phyloP scores from a whole-genome alignment of 108 stramenopile species.

The Conticribra guillardii region DNA sequence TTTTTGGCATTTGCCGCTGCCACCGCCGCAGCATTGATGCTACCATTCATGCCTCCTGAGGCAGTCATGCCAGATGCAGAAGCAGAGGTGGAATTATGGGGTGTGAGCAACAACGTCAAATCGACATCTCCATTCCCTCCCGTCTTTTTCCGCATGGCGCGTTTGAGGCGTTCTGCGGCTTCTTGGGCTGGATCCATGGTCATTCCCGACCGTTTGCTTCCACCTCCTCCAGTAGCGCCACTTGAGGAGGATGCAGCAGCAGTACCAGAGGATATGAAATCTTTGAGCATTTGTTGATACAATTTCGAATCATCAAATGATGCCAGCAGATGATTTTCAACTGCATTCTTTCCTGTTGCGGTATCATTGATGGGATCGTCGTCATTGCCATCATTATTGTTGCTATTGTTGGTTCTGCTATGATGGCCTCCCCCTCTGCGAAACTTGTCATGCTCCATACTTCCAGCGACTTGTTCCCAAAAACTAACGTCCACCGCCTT shows the following conservation, averaged over 20 bases:
- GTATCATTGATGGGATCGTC: constrained; percentile 1
- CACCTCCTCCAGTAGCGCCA: neutral
- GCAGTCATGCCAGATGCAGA: constrained; percentile 2
- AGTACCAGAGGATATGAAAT: constrained; percentile 59
- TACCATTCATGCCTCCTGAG: neutral
- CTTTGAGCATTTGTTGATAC: constrained; percentile 93
- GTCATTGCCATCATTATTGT: no score
- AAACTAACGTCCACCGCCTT: constrained; percentile 61
- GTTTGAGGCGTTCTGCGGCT: constrained; percentile 46
- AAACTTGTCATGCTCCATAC: constrained; percentile 39
- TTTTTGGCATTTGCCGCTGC: constrained; percentile 36
- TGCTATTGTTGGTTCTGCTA: no score
- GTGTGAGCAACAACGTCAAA: constrained; percentile 22
- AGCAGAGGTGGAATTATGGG: no score
- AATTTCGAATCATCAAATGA: constrained; percentile 91
- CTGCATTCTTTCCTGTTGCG: constrained; percentile 2
- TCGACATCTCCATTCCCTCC: constrained; percentile 34
- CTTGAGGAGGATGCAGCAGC: constrained; percentile 13
- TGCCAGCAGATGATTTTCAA: constrained; percentile 26
- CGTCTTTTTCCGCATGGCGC: constrained; percentile 48
- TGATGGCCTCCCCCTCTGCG: constrained; percentile 10
- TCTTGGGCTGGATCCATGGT: constrained; percentile 45
- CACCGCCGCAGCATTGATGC: constrained; percentile 10
- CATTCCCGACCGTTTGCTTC: neutral
- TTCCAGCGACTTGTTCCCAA: constrained; percentile 59